A percentile compares a stretch with the other conserved stretches of the same genome.
phyloP scores from a whole-genome alignment of 139 green algal genomes.

The Mesotaenium endlicherianum region DNA sequence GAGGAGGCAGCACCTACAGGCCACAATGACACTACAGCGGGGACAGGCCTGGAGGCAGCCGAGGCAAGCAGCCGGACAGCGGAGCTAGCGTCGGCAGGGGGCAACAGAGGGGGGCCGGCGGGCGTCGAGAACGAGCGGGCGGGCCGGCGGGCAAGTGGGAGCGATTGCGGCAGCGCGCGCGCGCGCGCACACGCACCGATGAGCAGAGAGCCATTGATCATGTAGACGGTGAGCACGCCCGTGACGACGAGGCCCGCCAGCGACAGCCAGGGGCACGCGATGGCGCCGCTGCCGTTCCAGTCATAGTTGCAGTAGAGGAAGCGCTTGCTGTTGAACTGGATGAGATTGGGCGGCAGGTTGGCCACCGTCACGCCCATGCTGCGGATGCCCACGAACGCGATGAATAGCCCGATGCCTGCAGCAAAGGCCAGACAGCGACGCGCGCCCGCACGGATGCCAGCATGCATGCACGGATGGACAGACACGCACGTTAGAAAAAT shows the following conservation, averaged over 20 bases:
- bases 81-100: not conserved
- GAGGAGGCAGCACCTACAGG: too few relatives aligned
- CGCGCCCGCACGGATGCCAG: not conserved
- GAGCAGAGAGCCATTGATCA: slow-evolving; percentile 60
- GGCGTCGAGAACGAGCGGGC: not conserved
- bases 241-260: slow-evolving; percentile 63
- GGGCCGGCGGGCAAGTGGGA: not conserved
- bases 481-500: not conserved
- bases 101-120: not conserved
- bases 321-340: slow-evolving; percentile 43
- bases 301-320: slow-evolving; percentile 59
- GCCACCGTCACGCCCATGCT: slow-evolving; percentile 8
- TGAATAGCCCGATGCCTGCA: slow-evolving; percentile 67
- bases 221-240: slow-evolving; percentile 58
- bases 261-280: slow-evolving; percentile 62
- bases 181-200: slow-evolving; percentile 34
- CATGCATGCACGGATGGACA: not conserved
- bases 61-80: not conserved
- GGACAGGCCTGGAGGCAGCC: not conserved
- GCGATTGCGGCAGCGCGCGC: not conserved
- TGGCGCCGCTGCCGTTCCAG: slow-evolving; percentile 42
- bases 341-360: slow-evolving; percentile 9
- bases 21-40: not conserved
- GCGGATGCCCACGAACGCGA: slow-evolving; percentile 60
- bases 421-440: not conserved